phyloP scores from a whole-genome alignment of 176 grass and related monocot genomes.

The Oryza officinalis region DNA sequence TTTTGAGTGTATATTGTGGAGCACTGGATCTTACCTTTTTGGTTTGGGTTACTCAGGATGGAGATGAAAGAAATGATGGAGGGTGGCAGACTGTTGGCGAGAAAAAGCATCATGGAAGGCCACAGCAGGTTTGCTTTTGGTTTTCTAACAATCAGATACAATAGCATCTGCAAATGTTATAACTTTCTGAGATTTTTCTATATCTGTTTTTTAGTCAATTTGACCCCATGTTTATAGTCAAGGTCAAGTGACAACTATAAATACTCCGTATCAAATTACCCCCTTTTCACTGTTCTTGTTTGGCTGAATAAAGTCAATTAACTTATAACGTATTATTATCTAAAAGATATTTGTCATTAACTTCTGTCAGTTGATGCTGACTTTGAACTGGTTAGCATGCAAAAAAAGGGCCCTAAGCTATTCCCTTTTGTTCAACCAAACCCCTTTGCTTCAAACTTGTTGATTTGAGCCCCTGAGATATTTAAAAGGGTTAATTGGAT shows the following conservation, averaged over 20 bases:
- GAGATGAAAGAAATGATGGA: slow-evolving; percentile 41
- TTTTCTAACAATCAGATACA: background rate
- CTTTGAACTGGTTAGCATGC: background rate
- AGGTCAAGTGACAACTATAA: background rate
- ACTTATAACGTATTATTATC: background rate
- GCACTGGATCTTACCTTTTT: slow-evolving; percentile 14
- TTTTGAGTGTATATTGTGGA: slow-evolving; percentile 9
- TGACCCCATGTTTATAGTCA: background rate
- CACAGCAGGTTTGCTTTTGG: slow-evolving; percentile 59
- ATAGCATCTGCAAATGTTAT: slow-evolving; percentile 20
- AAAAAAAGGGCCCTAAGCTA: background rate
- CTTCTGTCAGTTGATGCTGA: background rate
- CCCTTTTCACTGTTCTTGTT: slow-evolving; percentile 7
- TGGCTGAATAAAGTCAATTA: background rate
- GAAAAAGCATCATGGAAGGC: slow-evolving; percentile 66
- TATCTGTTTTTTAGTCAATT: background rate
- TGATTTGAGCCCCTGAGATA: background rate
- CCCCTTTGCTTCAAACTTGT: background rate
- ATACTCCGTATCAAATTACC: background rate
- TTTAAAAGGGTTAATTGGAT: too few relatives aligned
- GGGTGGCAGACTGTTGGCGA: slow-evolving; percentile 64
- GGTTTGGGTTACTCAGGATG: slow-evolving; percentile 46
- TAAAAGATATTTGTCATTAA: background rate
- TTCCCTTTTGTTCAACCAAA: background rate
- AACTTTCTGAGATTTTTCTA: background rate